Base-by-base conservation (phyloP, 345 rosid species). In the Eucalyptus erythrocorys region DNA sequence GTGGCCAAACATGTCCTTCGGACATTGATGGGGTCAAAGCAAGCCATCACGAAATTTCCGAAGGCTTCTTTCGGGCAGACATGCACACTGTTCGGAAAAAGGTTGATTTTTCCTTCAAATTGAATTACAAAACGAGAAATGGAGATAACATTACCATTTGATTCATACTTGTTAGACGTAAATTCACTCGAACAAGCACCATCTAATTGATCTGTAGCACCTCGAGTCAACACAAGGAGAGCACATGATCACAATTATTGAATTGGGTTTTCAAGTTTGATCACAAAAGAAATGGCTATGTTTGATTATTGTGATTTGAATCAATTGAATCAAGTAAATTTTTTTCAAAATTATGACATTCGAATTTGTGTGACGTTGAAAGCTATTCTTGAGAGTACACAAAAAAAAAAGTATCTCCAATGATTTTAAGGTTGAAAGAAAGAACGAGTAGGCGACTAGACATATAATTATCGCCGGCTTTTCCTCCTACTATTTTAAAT, bases 11-110 rank as follows among this genome's bases (percentile, higher is more conserved):
- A 27, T 87, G 81, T 61, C 81, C 51, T 6, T 21, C 15, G 37
- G 80, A 61, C 80, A 87, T 61, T 61, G 81, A 76, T 43, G 81
- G 81, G 51, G 80, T 61, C 88, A 87, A 87, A 68, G 40, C 76
- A 64, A 40, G 30, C 80, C 88, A 87, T 48, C 47, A 34, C 24
- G 85, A 87, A 87, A 48, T 45, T 64, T 66, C 19, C 88, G 21
- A 66, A 66, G 85, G 85, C 80, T 48, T 53, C 47, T 32, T n/a
- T 14, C 11, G 32, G 32, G 84, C 27, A 80, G n/a, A 66, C 88
- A 66, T 22, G 15, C 42, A 47, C 59, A 37, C 4, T 9, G 2
- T 5, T 17, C 37, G 45, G 82, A 71, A 13, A 12, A 71, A 10
- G 8, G 47, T 10, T 37, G 45, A 76, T 10, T 37, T 32, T 34